Base-by-base conservation (phyloP, 1,139 yeast species). In the Pichia sp. region DNA sequence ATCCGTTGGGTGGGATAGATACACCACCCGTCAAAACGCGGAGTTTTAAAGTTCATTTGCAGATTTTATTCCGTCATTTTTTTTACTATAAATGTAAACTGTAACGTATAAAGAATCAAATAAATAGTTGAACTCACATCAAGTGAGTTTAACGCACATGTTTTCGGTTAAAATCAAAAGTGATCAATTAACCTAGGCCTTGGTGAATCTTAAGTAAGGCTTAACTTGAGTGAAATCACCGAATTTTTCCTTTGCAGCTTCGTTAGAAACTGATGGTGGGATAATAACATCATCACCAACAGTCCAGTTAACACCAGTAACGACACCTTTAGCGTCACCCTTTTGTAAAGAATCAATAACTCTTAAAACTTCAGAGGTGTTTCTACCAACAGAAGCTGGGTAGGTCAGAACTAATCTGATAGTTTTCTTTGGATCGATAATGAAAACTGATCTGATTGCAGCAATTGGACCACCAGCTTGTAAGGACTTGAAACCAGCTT, bases 351-450 rank as follows among this genome's bases (percentile, higher is more conserved):
- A 84, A 64, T 86, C 95, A 52, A 87, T 70, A 40, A 82, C 94
- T 68, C 96, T 81, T 64, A 87, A 73, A 42, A 87, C 87, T 68
- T 87, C 96, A 45, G 82, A 74, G 47, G 95, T 75, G 77, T 87
- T 87, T 73, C 96, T 81, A 63, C 96, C 96, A 51, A 86, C 82
- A 42, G 94, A 79, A 46, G 95, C 94, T 46, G 96, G 96, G 71
- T 87, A 87, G 27, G 90, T 77, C 71, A 87, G 67, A 53, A 81
- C 79, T 61, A 85, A 73, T 66, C 96, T 80, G 60, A 87, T 77
- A 67, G 83, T 87, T 76, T 87, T 87, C 54, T 71, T 63, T 49
- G 96, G 95, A 65, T 87, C 96, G 62, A 87, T 85, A 63, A 87
- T 71, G 67, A 82, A 87, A 41, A 87, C 95, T 26, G 92, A 81